Base-by-base conservation (phyloP, 164 flowering plant genomes). In the Kingdonia uniflora region DNA sequence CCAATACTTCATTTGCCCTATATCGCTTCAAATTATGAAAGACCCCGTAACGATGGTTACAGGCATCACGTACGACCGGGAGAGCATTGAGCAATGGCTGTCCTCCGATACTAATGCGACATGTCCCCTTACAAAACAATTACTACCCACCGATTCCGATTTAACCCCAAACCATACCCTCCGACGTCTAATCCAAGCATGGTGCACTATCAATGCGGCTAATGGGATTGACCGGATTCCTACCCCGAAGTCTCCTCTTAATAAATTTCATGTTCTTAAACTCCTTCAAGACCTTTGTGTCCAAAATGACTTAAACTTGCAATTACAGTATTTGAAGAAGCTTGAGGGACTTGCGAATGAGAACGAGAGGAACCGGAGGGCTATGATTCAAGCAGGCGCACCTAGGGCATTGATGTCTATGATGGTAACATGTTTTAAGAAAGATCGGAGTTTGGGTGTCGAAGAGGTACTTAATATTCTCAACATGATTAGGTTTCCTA, bases 61-160 rank as follows among this genome's bases (percentile, higher is more conserved):
- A 1, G 94, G 94, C 33, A 85, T 85, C 52, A 82, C 88, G 11
- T 85, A 80, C 64, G 94, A 82, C 19, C 75, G 94, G 0, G 73
- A 74, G 12, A 74, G 79, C 72, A 85, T 85, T 26, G 82, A 82
- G 44, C 54, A 61, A 11, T 85, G 94, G 94, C 57, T 82, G 0
- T 53, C 49, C 44, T 50, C 61, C 1, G n/a, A 37, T 43, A 56
- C 45, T 8, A 71, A 64, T 56, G 42, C 59, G 3, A 65, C 62
- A 1, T 84, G 94, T 40, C 94, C 95, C 0, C 81, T 80, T 38
- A 81, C 89, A 21, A 81, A 80, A 25, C 84, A 73, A 62, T 61
- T 60, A 2, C 19, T 81, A 6, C 66, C 77, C 0, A 17, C 6
- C 1, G 69, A 70, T 44, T 58, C 70, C 3, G 77, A 70, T 26